Evolutionary conservation across 1,284 basidiomycete species (phyloP).

Genomic region (Ceratobasidium sp.): DNA sequence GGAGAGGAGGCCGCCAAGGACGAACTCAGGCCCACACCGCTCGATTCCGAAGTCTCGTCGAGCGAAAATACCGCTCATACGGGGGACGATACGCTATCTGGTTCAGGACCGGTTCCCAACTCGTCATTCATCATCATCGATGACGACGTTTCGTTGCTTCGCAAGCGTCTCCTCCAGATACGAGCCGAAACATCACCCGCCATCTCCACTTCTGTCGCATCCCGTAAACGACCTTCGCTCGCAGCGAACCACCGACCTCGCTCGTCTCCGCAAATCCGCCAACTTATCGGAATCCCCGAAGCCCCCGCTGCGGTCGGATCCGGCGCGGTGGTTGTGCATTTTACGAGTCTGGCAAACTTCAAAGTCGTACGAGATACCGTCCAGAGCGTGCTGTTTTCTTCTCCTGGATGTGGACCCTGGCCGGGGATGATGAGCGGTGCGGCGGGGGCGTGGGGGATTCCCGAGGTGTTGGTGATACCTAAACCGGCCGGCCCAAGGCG

Average conservation of each 20-base stretch:
- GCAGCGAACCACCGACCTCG: slow-evolving; percentile 76
- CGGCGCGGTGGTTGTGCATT: slow-evolving; percentile 80
- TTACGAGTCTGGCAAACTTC: slow-evolving; percentile 90
- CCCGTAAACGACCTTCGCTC: slow-evolving; percentile 80
- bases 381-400: slow-evolving; percentile 71
- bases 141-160: slow-evolving; percentile 83
- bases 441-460: slow-evolving; percentile 56
- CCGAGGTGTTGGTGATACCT: slow-evolving; percentile 93
- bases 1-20: slow-evolving; percentile 37
- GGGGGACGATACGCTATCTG: neutral
- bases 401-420: slow-evolving; percentile 52
- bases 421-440: neutral
- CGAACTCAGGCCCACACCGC: slow-evolving; percentile 5
- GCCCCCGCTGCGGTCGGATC: slow-evolving; percentile 55
- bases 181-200: slow-evolving; percentile 58
- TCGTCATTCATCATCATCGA: slow-evolving; percentile 86
- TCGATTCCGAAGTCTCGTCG: neutral
- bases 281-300: slow-evolving; percentile 41
- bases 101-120: slow-evolving; percentile 32
- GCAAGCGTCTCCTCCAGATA: slow-evolving; percentile 74
- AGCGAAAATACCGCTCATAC: neutral
- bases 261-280: slow-evolving; percentile 67
- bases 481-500: slow-evolving; percentile 95
- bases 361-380: slow-evolving; percentile 88
- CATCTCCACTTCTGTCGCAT: slow-evolving; percentile 53